These are phyloP conservation scores for Quambalaria eucalypti DNA, from an alignment of 1,284 basidiomycete genomes.

Conservation along the genomic window DNA sequence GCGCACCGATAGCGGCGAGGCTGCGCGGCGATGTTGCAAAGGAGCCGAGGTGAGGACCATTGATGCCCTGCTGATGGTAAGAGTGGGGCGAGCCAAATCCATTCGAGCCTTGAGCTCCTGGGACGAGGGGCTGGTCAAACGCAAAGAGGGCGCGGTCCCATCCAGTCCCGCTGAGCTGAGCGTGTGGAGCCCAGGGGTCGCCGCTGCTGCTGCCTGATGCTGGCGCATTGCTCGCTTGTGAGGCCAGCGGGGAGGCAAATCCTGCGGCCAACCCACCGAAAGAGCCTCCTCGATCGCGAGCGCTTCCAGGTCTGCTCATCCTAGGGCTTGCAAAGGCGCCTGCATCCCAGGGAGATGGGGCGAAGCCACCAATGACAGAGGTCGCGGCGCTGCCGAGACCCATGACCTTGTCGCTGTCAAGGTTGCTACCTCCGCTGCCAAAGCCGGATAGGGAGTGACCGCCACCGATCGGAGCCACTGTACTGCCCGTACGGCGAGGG, in stretches of 20 bases:
- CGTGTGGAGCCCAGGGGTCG: neutral
- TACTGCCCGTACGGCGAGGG: slow-evolving; percentile 28
- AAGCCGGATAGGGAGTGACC: slow-evolving; percentile 10
- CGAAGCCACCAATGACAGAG: too few relatives aligned
- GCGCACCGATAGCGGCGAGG: too few relatives aligned
- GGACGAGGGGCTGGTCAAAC: slow-evolving; percentile 29
- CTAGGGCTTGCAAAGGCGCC: too few relatives aligned
- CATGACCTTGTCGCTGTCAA: slow-evolving; percentile 11
- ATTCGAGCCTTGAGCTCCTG: neutral
- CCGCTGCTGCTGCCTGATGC: neutral
- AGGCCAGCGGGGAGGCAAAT: too few relatives aligned
- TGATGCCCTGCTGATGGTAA: neutral
- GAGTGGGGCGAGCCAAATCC: too few relatives aligned
- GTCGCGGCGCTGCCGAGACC: slow-evolving; percentile 2
- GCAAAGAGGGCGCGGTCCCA: slow-evolving; percentile 43
- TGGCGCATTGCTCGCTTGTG: too few relatives aligned
- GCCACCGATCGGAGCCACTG: slow-evolving; percentile 18
- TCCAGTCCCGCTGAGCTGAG: slow-evolving; percentile 5
- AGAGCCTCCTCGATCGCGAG: too few relatives aligned
- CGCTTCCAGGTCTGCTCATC: too few relatives aligned
- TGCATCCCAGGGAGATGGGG: too few relatives aligned
- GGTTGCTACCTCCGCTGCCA: slow-evolving; percentile 9
- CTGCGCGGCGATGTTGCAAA: neutral
- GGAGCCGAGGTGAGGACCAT: too few relatives aligned
- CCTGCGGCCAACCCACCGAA: too few relatives aligned